These are phyloP conservation scores for Pleurotus djamor DNA, from an alignment of 768 basidiomycete genomes.

Conservation along the genomic window DNA sequence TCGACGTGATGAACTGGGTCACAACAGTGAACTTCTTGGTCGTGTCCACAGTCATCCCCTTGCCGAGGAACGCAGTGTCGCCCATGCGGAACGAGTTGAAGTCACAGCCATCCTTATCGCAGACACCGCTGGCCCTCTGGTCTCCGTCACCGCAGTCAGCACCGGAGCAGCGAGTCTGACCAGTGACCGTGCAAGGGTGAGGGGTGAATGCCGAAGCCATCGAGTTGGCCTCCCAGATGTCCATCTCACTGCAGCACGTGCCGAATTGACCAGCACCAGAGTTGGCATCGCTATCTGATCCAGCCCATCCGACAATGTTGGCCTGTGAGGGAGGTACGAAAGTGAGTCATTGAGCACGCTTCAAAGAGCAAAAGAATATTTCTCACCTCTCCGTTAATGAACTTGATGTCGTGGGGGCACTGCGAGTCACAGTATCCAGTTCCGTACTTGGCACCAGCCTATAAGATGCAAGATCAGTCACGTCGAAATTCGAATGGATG, in stretches of 20 bases:
- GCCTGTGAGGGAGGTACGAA: slow-evolving; percentile 21
- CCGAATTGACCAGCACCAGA: slow-evolving; percentile 33
- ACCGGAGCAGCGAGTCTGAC: slow-evolving; percentile 29
- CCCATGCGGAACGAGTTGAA: slow-evolving; percentile 49
- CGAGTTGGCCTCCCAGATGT: slow-evolving; percentile 42
- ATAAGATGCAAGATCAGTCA: too few relatives aligned
- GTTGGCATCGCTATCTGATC: slow-evolving; percentile 26
- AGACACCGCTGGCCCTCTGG: slow-evolving; percentile 29
- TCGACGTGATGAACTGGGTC: slow-evolving; percentile 41
- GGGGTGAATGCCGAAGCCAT: slow-evolving; percentile 36
- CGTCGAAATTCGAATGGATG: too few relatives aligned
- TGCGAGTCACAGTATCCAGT: slow-evolving; percentile 70
- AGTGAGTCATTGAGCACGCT: too few relatives aligned
- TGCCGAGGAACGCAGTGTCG: slow-evolving; percentile 27
- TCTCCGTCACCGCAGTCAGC: slow-evolving; percentile 20
- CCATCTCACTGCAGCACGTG: slow-evolving; percentile 42
- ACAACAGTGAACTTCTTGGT: slow-evolving; percentile 36
- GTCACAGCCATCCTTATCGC: slow-evolving; percentile 43
- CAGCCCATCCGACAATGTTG: slow-evolving; percentile 30
- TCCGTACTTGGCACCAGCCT: slow-evolving; percentile 51
- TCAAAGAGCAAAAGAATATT: background rate
- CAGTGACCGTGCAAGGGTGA: slow-evolving; percentile 32
- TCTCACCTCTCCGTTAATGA: slow-evolving; percentile 55
- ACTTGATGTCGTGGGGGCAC: slow-evolving; percentile 61
- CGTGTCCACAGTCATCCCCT: slow-evolving; percentile 38